Evolutionary conservation across 2,329 filamentous ascomycete species (phyloP), one percentile per base, ranked within the genome.

Genomic region (Penicillium verrucosum): DNA sequence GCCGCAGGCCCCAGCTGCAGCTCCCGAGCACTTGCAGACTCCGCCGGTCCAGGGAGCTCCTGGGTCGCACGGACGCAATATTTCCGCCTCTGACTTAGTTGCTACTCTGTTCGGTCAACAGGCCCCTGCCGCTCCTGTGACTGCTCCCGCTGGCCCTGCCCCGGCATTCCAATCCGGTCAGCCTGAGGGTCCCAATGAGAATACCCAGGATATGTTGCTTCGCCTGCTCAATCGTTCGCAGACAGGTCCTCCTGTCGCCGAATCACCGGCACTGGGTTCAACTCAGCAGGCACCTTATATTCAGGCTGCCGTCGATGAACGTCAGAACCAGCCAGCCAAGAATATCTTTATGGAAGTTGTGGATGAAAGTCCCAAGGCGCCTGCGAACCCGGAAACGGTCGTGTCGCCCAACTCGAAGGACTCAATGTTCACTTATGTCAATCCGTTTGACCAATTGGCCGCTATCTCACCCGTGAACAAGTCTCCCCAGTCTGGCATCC

Each of bases 141-240:
- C 63, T 54, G 64, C 68, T 32, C 63, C 70, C 14, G 59, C 69
- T 21, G 62, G 72, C 18, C 60, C 75, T 12, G 68, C 57, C 21
- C 42, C 41, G 4, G n/a, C 40, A 36, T 45, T 53, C n/a, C 61
- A 65, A 23, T 54, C 59, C 54, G 59, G 64, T 63, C 58, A 68
- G 59, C 56, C 59, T 34, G 69, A 65, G 12, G 61, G 62, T 34
- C 59, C 60, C 30, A 64, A 62, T 45, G 81, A 85, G 45, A 88
- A 91, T 72, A 90, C 92, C 5, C 89, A 95, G 73, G 87, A 93
- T 61, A 89, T 94, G 69, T 81, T 99, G 46, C 85, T 97, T 60
- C 89, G 90, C 66, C 81, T 97, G 57, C 82, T 99, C 61, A 94
- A 92, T 68, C 87, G 89, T 47, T 86, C 89, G 51, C 92, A 72